A percentile compares a stretch with the other conserved stretches of the same genome.
These are phyloP conservation scores for Allodekkera sacchari DNA, from an alignment of 805 yeast genomes.

Conservation along the genomic window DNA sequence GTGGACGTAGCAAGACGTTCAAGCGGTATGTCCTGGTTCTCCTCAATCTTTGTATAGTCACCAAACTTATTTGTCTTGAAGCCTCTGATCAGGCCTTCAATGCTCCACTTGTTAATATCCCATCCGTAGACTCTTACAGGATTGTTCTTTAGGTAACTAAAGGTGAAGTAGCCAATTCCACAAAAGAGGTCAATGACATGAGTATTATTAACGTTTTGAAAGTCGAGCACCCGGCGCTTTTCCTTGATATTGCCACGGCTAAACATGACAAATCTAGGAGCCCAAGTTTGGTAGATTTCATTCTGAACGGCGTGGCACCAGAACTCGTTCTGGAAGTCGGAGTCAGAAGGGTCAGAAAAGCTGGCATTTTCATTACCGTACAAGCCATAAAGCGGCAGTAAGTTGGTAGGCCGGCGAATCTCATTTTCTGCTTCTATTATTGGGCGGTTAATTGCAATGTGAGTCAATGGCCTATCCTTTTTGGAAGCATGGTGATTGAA, in stretches of 20 bases:
- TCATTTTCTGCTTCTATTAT: constrained; percentile 29
- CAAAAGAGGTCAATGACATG: constrained; percentile 65
- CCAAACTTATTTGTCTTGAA: constrained; percentile 35
- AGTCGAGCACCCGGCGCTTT: constrained; percentile 52
- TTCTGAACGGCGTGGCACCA: constrained; percentile 72
- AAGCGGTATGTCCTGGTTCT: constrained; percentile 13
- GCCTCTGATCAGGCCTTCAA: constrained; percentile 60
- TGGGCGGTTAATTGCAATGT: constrained; percentile 66
- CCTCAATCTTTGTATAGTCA: constrained; percentile 19
- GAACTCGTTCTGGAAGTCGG: too few relatives aligned
- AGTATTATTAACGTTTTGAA: constrained; percentile 27
- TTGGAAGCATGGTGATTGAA: constrained; percentile 6
- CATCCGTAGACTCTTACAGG: constrained; percentile 58
- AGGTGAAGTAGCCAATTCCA: constrained; percentile 80
- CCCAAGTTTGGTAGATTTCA: constrained; percentile 74
- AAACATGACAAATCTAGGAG: constrained; percentile 81
- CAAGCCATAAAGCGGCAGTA: constrained; percentile 55
- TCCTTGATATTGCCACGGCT: constrained; percentile 82
- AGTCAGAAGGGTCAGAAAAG: constrained; percentile 39
- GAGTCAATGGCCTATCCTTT: constrained; percentile 28
- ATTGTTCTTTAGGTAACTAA: constrained; percentile 50
- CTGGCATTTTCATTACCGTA: constrained; percentile 43
- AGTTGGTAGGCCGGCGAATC: constrained; percentile 53
- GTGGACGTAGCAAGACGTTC: constrained; percentile 15
- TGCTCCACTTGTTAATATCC: constrained; percentile 83